Conservation (phyloP, 176 grass and related monocot species). For the Lolium rigidum region DNA sequence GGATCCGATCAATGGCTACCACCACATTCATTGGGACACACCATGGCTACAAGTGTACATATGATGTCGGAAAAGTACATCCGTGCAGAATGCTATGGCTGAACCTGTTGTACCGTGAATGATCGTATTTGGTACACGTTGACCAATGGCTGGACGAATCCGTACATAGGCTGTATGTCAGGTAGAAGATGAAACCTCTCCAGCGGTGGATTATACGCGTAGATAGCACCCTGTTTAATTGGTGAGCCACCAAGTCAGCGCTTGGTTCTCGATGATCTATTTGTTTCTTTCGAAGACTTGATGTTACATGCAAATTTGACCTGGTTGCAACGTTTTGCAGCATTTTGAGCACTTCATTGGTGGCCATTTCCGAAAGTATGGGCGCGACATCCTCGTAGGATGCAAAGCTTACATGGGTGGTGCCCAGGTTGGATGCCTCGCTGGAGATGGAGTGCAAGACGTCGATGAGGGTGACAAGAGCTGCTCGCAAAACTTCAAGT, state of each 20-base stretch:
- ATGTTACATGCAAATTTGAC: constrained; percentile 26
- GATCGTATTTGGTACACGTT: not conserved
- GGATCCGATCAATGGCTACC: not conserved
- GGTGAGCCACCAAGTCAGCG: too few species aligned
- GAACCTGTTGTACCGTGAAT: not conserved
- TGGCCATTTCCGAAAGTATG: constrained; percentile 64
- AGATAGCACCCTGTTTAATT: too few species aligned
- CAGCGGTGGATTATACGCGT: too few species aligned
- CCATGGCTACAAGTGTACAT: not conserved
- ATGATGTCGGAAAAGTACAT: not conserved
- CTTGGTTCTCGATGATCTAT: not conserved
- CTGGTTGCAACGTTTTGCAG: constrained; percentile 38
- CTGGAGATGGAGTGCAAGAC: constrained; percentile 61
- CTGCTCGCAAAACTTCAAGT: constrained; percentile 64
- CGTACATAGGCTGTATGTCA: too few species aligned
- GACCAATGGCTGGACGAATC: too few species aligned
- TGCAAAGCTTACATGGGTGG: constrained; percentile 78
- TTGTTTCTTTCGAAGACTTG: not conserved
- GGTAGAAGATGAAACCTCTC: too few species aligned
- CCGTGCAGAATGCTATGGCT: not conserved
- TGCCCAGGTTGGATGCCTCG: constrained; percentile 78
- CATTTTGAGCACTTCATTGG: constrained; percentile 75
- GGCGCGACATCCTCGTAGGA: constrained; percentile 60
- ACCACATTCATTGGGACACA: not conserved
- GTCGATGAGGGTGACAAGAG: constrained; percentile 76